Base-by-base conservation (phyloP, 441 rosid genomes). In the Eruca vesicaria region DNA sequence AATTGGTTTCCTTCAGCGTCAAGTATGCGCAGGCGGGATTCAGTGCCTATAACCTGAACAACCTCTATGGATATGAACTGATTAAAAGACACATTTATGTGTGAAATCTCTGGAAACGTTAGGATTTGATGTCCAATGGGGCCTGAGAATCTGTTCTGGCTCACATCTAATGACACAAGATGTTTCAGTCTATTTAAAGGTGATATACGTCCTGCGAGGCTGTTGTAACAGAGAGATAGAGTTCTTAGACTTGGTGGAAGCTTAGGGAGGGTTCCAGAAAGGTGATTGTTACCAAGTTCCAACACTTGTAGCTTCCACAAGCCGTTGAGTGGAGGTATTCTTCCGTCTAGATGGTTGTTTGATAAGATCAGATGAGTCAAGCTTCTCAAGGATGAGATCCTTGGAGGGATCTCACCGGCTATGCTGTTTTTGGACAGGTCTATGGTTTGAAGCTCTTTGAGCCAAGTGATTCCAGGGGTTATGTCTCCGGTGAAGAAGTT, bases 121-220 rank as follows among this genome's bases (percentile, higher is more conserved):
- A 79, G 60, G 56, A 79, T 65, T 41, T 79, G 73, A 35, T 75
- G 77, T 31, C 65, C 52, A 15, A 89, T 65, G 35, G 66, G 16
- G 35, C 88, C 85, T n/a, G 86, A 68, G 71, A 89, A 71, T 76
- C 85, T 86, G 84, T 88, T 88, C 50, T 77, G 81, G 69, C 88
- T 83, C 60, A 86, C 58, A 62, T 87, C 88, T 48, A 86, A n/a
- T 9, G 70, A 52, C 31, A 66, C 68, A 43, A 85, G 86, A 9
- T 77, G 75, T 21, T 72, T 45, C 3, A 85, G 84, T 63, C 66
- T 77, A 56, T 43, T 63, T 60, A 84, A 8, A 3, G 81, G 72
- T 0, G 86, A 66, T 52, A 85, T 70, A 15, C 80, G 84, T 12
- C 92, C 92, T 10, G 85, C 74, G n/a, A 89, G 79, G n/a, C 71